These are phyloP conservation scores for Candida pseudoglaebosa DNA, from an alignment of 805 yeast species.

Conservation along the genomic window DNA sequence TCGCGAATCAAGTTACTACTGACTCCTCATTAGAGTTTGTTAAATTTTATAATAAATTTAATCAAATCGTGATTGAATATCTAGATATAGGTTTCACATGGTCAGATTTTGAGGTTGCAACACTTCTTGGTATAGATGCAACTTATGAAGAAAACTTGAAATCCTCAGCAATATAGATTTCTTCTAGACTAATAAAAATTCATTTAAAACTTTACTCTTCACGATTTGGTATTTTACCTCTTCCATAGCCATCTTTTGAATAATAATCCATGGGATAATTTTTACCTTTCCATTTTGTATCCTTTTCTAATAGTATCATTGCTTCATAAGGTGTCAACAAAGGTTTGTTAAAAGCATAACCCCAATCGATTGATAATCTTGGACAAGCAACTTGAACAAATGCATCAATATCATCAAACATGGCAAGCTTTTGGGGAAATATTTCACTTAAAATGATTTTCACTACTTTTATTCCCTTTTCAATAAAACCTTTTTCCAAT, in stretches of 20 bases:
- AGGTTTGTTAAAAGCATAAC: constrained; percentile 92
- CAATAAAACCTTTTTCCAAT: constrained; percentile 51
- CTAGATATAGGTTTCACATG: constrained; percentile 42
- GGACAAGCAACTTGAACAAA: constrained; percentile 99
- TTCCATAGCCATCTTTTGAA: constrained; percentile 83
- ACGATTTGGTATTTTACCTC: constrained; percentile 68
- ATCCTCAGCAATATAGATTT: not conserved
- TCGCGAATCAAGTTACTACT: constrained; percentile 53
- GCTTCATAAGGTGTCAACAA: constrained; percentile 94
- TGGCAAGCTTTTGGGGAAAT: constrained; percentile 85
- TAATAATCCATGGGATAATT: constrained; percentile 97
- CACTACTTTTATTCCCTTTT: constrained; percentile 63
- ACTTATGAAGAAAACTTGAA: constrained; percentile 15
- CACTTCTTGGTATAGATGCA: constrained; percentile 66
- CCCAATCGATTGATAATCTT: constrained; percentile 95
- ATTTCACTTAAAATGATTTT: constrained; percentile 87
- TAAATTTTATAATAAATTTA: constrained; percentile 41
- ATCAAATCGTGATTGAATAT: constrained; percentile 32
- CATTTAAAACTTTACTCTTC: not conserved
- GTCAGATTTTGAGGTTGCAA: constrained; percentile 58
- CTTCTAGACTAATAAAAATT: not conserved
- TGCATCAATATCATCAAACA: constrained; percentile 91
- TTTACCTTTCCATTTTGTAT: constrained; percentile 55
- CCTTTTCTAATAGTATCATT: constrained; percentile 79
- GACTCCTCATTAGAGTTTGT: constrained; percentile 49